A percentile compares a stretch with the other conserved stretches of the same genome.
Evolutionary conservation across 2,329 filamentous ascomycete genomes (phyloP).

Genomic region (Dactylellina sp.): DNA sequence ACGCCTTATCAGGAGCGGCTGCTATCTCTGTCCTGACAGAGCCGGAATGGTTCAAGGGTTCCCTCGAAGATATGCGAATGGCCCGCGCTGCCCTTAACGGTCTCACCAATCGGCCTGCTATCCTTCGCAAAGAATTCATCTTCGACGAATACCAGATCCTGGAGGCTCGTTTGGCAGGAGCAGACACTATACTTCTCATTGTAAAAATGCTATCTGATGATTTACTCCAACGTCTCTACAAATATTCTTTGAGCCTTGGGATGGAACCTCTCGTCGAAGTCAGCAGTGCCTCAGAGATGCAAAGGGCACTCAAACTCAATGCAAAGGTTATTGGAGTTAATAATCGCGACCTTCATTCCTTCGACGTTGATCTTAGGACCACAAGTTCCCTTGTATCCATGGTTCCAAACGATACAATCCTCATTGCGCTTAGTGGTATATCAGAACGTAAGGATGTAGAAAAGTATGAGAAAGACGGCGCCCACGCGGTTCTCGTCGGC

Average conservation of each 20-base stretch:
- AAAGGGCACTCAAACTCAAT: constrained; percentile 83
- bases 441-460: constrained; percentile 87
- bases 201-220: constrained; percentile 94
- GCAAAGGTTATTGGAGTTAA: constrained; percentile 96
- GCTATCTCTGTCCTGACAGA: constrained; percentile 99
- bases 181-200: constrained; percentile 93
- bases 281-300: constrained; percentile 93
- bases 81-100: constrained; percentile 89
- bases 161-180: constrained; percentile 89
- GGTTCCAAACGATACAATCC: constrained; percentile 84
- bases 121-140: constrained; percentile 95
- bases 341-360: constrained; percentile 94
- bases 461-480: constrained; percentile 86
- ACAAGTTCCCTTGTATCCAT: constrained; percentile 88
- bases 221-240: constrained; percentile 80
- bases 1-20: constrained; percentile 92
- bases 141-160: constrained; percentile 99
- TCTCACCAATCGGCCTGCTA: constrained; percentile 90
- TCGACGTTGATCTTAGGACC: constrained; percentile 94
- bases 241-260: constrained; percentile 86
- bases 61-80: constrained; percentile 88
- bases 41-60: constrained; percentile 99
- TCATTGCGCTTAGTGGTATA: constrained; percentile 95
- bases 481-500: constrained; percentile 92
- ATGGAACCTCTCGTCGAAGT: constrained; percentile 99